Evolutionary conservation across 306 rosid species (phyloP).

Genomic region (Canavalia gladiata): DNA sequence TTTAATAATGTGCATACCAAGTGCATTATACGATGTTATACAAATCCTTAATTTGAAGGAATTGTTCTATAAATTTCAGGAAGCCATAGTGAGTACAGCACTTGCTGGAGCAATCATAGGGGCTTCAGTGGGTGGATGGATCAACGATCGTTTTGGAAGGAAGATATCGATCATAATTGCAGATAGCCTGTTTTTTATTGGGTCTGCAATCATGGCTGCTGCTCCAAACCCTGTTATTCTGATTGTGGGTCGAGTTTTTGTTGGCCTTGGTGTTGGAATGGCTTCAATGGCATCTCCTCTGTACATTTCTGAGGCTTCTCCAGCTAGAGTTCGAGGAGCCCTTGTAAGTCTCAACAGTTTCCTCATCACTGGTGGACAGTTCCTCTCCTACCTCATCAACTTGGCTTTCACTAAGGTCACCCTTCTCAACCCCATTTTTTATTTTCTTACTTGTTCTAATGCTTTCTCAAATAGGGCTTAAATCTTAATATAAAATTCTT

Average conservation of each 20-base stretch:
- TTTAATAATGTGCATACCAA: too few relatives aligned
- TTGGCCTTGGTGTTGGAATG: conserved; percentile 79
- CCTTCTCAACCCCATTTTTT: background rate
- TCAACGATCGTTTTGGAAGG: conserved; percentile 67
- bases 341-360: conserved; percentile 71
- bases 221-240: conserved; percentile 52
- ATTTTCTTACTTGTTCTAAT: background rate
- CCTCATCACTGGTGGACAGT: conserved; percentile 78
- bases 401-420: conserved; percentile 68
- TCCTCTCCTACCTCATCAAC: conserved; percentile 75
- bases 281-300: conserved; percentile 80
- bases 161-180: conserved; percentile 53
- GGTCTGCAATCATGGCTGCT: conserved; percentile 65
- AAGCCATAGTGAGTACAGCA: conserved; percentile 69
- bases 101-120: conserved; percentile 77
- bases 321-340: conserved; percentile 70
- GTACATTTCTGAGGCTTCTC: conserved; percentile 77
- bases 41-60: too few relatives aligned
- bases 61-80: conserved; percentile 45
- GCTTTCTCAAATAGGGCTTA: background rate
- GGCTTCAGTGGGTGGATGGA: conserved; percentile 71
- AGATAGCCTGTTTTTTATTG: conserved; percentile 62
- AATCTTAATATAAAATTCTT: too few relatives aligned
- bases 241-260: conserved; percentile 62
- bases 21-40: too few relatives aligned